These are phyloP conservation scores for Hexamita inflata DNA, from an alignment of 208 protist species.

Conservation along the genomic window DNA sequence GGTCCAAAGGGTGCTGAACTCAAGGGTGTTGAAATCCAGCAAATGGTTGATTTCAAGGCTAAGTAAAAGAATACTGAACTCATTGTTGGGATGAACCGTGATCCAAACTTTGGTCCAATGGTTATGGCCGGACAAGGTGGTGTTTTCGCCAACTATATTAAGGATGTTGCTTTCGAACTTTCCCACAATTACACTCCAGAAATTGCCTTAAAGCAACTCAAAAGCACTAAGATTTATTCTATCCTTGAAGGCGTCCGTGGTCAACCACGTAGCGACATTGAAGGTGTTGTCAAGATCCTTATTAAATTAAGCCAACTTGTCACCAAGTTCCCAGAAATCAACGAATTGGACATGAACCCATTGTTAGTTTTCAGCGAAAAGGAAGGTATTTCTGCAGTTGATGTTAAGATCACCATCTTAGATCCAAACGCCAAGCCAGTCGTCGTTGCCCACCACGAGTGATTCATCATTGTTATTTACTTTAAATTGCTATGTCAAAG, in stretches of 20 bases:
- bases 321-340: constrained; percentile 36
- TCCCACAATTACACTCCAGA: constrained; percentile 11
- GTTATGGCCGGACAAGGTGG: constrained; percentile 42
- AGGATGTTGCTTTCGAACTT: constrained; percentile 38
- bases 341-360: constrained; percentile 45
- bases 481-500: no score
- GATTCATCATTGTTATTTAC: no score
- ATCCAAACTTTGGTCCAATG: constrained; percentile 33
- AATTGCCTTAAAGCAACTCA: constrained; percentile 24
- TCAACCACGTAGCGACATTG: constrained; percentile 29
- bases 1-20: constrained; percentile 20
- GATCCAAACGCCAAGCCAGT: no score
- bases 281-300: constrained; percentile 32
- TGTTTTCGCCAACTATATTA: constrained; percentile 34
- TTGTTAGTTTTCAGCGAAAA: constrained; percentile 32
- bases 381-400: constrained; percentile 28
- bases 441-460: no score
- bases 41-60: constrained; percentile 34
- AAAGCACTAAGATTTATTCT: constrained; percentile 40
- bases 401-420: constrained; percentile 35
- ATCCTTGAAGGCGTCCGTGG: constrained; percentile 40
- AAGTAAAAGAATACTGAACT: constrained; percentile 32
- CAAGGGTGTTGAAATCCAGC: constrained; percentile 30
- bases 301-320: constrained; percentile 35
- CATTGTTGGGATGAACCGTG: constrained; percentile 37